Evolutionary conservation across 176 grass and related monocot species (phyloP), one percentile per base, ranked within the genome.

Genomic region (Rhipidocladum racemiflorum): DNA sequence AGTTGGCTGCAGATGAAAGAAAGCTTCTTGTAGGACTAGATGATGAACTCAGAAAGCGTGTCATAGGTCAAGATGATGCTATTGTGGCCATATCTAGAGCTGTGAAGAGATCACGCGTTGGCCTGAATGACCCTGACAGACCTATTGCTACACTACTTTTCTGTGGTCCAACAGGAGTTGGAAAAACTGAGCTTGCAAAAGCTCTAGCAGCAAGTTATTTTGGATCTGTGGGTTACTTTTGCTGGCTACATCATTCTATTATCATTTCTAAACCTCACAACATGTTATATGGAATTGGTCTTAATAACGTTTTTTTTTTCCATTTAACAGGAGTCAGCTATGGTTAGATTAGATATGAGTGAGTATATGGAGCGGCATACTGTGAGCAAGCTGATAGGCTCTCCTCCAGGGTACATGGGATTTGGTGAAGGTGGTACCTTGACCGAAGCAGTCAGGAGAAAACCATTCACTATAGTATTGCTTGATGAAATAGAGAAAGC

Each of bases 401-500:
- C 96, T 90, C 96, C 96, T 65, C 96, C 96, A 65, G 96, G 96
- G 43, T 99, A 99, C 76, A 78, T 99, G 75, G 96, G 96, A 56
- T 95, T 86, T n/a, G 92, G 89, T 75, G 96, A 93, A 78, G 85
- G 91, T 81, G 96, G 96, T 83, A 93, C 92, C 69, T 82, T 99
- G 85, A 93, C 96, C 44, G 96, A 99, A 85, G 92, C 96, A 72
- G 92, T 99, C 42, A 90, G 96, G 65, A 93, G 84, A 70, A 93
- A 92, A 82, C 96, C 96, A 57, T 99, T 95, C 77, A 93, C 90
- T 51, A 83, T 99, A 54, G 78, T 95, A 72, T 85, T 99, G 70
- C 85, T 99, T 82, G 92, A 99, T 68, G 96, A 99, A 72, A 95
- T 98, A 89, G 96, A 99, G 82, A 99, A 95, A 91, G 96, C 96